Evolutionary conservation across 345 rosid genomes (phyloP).

Genomic region (Linum trigynum): DNA sequence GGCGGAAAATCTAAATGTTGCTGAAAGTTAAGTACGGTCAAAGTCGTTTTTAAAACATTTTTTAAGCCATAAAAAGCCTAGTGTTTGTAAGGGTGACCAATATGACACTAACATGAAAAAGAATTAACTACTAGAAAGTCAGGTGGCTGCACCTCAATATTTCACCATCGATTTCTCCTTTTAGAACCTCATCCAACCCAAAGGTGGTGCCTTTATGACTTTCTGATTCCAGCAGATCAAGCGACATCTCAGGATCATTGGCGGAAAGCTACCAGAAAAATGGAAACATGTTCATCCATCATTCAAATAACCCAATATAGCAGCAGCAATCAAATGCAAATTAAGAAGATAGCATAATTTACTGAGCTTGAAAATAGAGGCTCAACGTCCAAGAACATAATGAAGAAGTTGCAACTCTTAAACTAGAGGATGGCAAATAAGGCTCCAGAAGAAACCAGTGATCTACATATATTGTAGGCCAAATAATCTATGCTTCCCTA

Average conservation of each 20-base stretch:
- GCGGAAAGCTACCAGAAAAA: constrained; percentile 75
- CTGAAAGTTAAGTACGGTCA: not conserved
- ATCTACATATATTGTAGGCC: too few relatives aligned
- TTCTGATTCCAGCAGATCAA: constrained; percentile 49
- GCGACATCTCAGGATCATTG: constrained; percentile 37
- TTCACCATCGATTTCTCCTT: constrained; percentile 46
- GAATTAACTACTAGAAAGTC: constrained; percentile 8
- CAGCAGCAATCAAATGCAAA: not conserved
- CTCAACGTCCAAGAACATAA: not conserved
- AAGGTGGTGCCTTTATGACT: constrained; percentile 46
- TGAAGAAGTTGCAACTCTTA: not conserved
- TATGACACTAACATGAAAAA: not conserved
- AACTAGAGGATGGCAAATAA: not conserved
- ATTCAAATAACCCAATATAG: not conserved
- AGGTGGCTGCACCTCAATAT: constrained; percentile 43
- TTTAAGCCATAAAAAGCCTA: not conserved
- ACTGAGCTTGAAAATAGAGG: not conserved
- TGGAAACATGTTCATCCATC: not conserved
- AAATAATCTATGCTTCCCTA: too few relatives aligned
- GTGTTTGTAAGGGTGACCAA: not conserved
- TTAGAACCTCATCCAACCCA: constrained; percentile 47
- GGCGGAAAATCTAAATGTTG: not conserved
- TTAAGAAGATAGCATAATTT: not conserved
- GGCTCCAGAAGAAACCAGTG: not conserved
- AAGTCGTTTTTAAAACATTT: too few relatives aligned